Evolutionary conservation across 1,284 basidiomycete genomes (phyloP), one percentile per base, ranked within the genome.

Genomic region (Neolentinus lepideus): DNA sequence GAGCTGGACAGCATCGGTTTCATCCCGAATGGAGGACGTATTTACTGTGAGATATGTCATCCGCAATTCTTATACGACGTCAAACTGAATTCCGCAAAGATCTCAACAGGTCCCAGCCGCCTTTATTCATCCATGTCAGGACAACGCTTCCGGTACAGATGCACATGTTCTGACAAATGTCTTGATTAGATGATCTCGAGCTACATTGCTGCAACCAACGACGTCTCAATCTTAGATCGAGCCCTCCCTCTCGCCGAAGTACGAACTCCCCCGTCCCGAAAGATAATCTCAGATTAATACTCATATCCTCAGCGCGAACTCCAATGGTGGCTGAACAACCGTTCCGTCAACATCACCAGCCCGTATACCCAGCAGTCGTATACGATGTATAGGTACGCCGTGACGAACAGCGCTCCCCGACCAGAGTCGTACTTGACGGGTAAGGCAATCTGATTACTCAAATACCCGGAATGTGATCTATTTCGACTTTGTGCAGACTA

Each of bases 11-110:
- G 69, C 38, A 78, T 84, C 59, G 94, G 94, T 0, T 98, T 96
- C 72, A 86, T 98, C 60, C 94, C 94, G 1, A 98, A 97, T 65
- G 94, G 94, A 12, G 93, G 92, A 14, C 78, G 90, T 2, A 85
- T 85, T 52, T 91, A 92, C 62, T 90, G 86, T 85, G 63, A 60
- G 78, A 62, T 6, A 22, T 29, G n/a, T 50, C 14, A n/a, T 29
- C 45, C 67, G 29, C 33, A n/a, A n/a, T 19, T 10, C 24, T 25
- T 3, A 22, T 10, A 14, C 12, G 6, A 19, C 33, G 31, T n/a
- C 1, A 12, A 24, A 48, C 27, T 62, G 14, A 55, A 27, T 4
- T 43, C 3, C 3, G 21, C 21, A 53, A 50, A 88, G 87, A 96
- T 70, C 71, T 96, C 59, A 82, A 95, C 66, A 83, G 94, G 53